Percentiles rank a stretch among this genome's conserved stretches.
phyloP scores from a whole-genome alignment of 306 rosid genomes.

The Rubus idaeus region DNA sequence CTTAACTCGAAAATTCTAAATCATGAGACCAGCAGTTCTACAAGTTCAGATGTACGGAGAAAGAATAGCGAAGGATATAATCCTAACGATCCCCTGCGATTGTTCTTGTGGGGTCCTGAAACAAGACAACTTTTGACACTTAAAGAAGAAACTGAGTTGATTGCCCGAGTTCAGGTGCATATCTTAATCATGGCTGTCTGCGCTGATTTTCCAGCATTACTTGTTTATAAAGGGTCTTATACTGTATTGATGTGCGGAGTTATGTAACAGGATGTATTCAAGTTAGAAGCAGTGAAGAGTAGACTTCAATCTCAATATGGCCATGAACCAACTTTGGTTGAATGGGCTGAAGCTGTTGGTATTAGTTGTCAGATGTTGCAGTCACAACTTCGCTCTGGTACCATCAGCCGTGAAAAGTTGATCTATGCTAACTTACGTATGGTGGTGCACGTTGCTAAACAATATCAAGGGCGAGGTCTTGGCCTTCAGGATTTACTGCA shows the following conservation, averaged over 20 bases:
- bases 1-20: slow-evolving; percentile 38
- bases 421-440: slow-evolving; percentile 74
- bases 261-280: slow-evolving; percentile 60
- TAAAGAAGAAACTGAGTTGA: slow-evolving; percentile 71
- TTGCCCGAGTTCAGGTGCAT: slow-evolving; percentile 67
- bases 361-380: slow-evolving; percentile 53
- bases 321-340: slow-evolving; percentile 81
- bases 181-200: slow-evolving; percentile 22
- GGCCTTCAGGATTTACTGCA: slow-evolving; percentile 85
- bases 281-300: slow-evolving; percentile 61
- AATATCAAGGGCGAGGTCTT: slow-evolving; percentile 81
- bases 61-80: slow-evolving; percentile 53
- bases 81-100: slow-evolving; percentile 65
- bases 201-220: slow-evolving; percentile 17
- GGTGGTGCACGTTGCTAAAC: slow-evolving; percentile 92
- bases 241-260: slow-evolving; percentile 32
- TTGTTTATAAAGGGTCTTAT: slow-evolving; percentile 19
- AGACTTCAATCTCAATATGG: slow-evolving; percentile 77
- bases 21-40: slow-evolving; percentile 38
- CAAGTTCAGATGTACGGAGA: slow-evolving; percentile 44
- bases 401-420: slow-evolving; percentile 64
- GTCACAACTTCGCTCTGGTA: slow-evolving; percentile 51
- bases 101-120: slow-evolving; percentile 80
- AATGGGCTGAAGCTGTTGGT: slow-evolving; percentile 92
- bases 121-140: slow-evolving; percentile 71